These are phyloP conservation scores for Aurantiochytrium sp. DNA, from an alignment of 108 stramenopile genomes.

Conservation along the genomic window DNA sequence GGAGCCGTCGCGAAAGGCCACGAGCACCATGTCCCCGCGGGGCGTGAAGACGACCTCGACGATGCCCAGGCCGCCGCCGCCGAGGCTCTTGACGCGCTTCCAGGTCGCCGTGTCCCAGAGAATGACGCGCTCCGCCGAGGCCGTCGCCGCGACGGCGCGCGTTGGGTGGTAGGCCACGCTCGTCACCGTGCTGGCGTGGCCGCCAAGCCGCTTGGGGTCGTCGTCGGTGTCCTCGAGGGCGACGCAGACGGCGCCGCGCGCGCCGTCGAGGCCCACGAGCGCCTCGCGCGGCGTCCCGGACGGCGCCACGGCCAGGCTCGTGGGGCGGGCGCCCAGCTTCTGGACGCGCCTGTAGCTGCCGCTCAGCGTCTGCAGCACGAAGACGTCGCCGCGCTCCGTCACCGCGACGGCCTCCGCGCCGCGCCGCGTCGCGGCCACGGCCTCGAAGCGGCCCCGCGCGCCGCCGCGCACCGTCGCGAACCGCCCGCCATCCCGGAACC, in stretches of 20 bases:
- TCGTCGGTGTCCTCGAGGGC: not conserved
- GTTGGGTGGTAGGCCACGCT: not conserved
- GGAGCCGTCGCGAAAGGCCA: not conserved
- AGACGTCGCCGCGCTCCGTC: not conserved
- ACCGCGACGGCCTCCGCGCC: not conserved
- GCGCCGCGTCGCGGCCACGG: not conserved
- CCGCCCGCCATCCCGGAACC: not conserved
- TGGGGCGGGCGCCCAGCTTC: not conserved
- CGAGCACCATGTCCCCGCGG: not conserved
- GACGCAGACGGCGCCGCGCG: not conserved
- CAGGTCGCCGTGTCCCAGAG: slow-evolving; percentile 24
- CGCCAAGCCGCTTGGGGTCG: not conserved
- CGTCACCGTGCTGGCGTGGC: not conserved
- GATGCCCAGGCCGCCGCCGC: slow-evolving; percentile 1
- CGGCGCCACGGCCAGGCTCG: not conserved
- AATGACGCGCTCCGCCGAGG: not conserved
- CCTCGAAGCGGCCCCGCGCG: not conserved
- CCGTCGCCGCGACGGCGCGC: not conserved
- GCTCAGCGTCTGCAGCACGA: not conserved
- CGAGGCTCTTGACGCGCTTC: not conserved
- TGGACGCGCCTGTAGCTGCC: too few relatives aligned
- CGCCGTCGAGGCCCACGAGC: not conserved
- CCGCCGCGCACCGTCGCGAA: not conserved
- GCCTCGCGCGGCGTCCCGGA: not conserved
- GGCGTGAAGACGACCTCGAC: not conserved